Conservation (phyloP, 1,284 basidiomycete genomes). For the Naganishia sp. region DNA sequence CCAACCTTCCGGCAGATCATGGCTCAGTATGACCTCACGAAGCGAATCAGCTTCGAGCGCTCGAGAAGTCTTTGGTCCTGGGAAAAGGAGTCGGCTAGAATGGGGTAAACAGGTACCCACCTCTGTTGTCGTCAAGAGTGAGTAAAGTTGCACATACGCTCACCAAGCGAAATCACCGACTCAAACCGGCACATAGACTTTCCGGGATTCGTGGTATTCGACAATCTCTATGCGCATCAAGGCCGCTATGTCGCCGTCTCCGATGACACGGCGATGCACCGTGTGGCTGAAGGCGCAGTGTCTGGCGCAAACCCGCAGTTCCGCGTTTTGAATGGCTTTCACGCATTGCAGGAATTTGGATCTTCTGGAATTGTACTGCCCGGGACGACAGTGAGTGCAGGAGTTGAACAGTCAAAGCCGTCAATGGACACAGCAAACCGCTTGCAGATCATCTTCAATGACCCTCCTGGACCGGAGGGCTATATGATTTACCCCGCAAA, state of each 20-base stretch:
- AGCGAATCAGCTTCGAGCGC: too few relatives aligned
- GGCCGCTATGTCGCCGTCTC: slow-evolving; percentile 22
- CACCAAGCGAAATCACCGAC: neutral
- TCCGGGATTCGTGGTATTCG: slow-evolving; percentile 25
- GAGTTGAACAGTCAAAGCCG: neutral
- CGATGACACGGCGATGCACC: slow-evolving; percentile 4
- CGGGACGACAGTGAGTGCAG: slow-evolving; percentile 23
- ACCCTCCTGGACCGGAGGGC: slow-evolving; percentile 29
- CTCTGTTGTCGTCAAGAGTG: neutral
- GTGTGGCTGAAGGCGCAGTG: neutral
- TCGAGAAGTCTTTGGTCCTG: neutral
- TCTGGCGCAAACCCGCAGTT: slow-evolving; percentile 1
- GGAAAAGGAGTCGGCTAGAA: neutral
- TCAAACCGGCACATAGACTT: neutral
- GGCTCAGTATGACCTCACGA: too few relatives aligned
- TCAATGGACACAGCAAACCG: neutral
- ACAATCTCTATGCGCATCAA: slow-evolving; percentile 25
- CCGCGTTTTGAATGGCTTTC: neutral
- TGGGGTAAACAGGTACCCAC: neutral
- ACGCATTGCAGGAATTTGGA: slow-evolving; percentile 24
- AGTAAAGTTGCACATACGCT: neutral
- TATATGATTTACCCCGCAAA: slow-evolving; percentile 23
- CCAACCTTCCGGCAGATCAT: too few relatives aligned
- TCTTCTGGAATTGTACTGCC: slow-evolving; percentile 8
- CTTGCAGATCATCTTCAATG: slow-evolving; percentile 31